Conservation (phyloP, 2,329 filamentous ascomycete species). For the Diplodia scrobiculata region DNA sequence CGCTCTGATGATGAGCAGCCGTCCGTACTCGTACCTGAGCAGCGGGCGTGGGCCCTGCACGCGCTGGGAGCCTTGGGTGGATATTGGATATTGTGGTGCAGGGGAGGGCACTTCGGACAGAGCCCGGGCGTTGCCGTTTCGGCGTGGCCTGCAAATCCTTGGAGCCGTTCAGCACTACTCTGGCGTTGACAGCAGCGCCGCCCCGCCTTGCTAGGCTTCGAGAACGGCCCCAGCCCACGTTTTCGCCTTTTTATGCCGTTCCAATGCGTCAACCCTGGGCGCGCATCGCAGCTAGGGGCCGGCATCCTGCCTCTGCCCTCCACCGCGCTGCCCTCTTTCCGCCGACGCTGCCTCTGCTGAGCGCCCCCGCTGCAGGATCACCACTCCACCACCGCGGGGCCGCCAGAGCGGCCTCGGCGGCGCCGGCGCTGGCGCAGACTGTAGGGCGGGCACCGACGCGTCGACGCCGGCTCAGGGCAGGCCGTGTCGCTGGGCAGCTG, state of each 20-base stretch:
- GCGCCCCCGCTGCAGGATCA: neutral
- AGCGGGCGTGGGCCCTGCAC: conserved; percentile 20
- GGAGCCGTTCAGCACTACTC: conserved; percentile 27
- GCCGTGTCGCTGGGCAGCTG: neutral
- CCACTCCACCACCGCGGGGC: conserved; percentile 8
- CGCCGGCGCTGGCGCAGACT: neutral
- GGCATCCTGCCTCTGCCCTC: conserved; percentile 9
- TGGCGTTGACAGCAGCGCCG: conserved; percentile 29
- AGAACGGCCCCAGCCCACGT: conserved; percentile 20
- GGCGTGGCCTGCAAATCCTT: conserved; percentile 26
- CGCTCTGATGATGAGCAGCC: conserved; percentile 28
- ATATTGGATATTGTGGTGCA: conserved; percentile 26
- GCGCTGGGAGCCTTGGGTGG: conserved; percentile 27
- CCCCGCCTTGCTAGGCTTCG: conserved; percentile 29
- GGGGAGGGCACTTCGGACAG: conserved; percentile 20
- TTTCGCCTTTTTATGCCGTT: conserved; percentile 23
- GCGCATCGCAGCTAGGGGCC: conserved; percentile 26
- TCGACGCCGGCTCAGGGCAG: neutral
- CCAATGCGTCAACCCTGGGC: conserved; percentile 24
- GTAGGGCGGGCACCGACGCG: neutral
- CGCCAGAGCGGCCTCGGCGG: neutral
- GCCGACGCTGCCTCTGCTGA: neutral
- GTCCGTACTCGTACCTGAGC: conserved; percentile 28
- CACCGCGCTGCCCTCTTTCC: neutral
- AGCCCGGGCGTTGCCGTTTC: conserved; percentile 28